Base-by-base conservation (phyloP, 208 protist species). In the Crithidia mellificae region DNA sequence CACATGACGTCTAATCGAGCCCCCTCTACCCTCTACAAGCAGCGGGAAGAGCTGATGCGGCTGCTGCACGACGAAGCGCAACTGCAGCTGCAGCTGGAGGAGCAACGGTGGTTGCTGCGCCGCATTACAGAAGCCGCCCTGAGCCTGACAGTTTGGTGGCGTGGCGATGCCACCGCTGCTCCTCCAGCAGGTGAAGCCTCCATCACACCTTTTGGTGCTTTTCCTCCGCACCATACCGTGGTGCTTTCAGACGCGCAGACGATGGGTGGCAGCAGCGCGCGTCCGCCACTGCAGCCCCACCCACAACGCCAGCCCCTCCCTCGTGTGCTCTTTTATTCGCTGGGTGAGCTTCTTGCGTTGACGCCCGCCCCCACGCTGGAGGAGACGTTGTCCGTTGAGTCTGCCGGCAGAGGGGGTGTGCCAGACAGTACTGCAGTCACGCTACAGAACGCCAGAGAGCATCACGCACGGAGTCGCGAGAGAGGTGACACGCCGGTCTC, bases 331-430 rank as follows among this genome's bases (percentile, higher is more conserved):
- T 63, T 74, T 25, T 74, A 74, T 46, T 74, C 69, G 6, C 38
- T 74, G 12, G 69, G 61, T 11, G 69, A 74, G 29, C 69, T 74
- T 19, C 59, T 74, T n/a, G 43, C 43, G 24, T 53, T 74, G 24
- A 41, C 59, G 30, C 39, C 69, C 19, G 22, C 69, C 17, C 39
- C 41, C n/a, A 15, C 7, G 1, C 36, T 30, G 1, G 2, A 24
- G 2, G 29, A 43, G 22, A 61, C 1, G 11, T 30, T 22, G 12
- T 7, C 8, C 17, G 32, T 4, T 15, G 1, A 9, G 17, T 8
- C 32, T 15, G 5, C 17, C 52, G 1, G 19, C 30, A 57, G 19
- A 43, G 30, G 15, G 3, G 30, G 30, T 19, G 52, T 27, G 1
- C 3, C 19, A 43, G 20, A 32, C 14, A 8, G 34, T 11, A 38